phyloP scores from a whole-genome alignment of 306 rosid genomes.

The Astragalus glycyphyllos region DNA sequence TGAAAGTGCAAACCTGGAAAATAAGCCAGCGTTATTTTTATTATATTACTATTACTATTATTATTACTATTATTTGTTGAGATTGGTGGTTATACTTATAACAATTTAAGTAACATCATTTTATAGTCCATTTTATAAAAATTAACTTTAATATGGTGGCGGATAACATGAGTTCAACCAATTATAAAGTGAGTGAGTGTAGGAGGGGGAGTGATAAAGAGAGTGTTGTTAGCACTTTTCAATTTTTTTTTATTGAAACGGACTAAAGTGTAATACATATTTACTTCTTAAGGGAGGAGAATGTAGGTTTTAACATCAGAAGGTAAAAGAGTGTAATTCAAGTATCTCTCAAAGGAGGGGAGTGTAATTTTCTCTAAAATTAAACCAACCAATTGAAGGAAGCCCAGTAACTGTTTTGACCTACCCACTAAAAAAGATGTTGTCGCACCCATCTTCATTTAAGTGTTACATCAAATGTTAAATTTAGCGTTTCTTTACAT shows the following conservation, averaged over 20 bases:
- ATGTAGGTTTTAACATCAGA: too few relatives aligned
- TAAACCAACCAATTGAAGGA: background rate
- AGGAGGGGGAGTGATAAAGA: too few relatives aligned
- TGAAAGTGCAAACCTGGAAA: background rate
- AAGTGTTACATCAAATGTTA: background rate
- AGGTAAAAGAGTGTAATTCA: background rate
- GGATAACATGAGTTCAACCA: too few relatives aligned
- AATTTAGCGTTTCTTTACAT: background rate
- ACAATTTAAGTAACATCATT: background rate
- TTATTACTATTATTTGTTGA: too few relatives aligned
- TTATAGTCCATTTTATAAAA: too few relatives aligned
- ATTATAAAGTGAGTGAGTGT: too few relatives aligned
- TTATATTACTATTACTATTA: too few relatives aligned
- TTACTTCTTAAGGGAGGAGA: background rate
- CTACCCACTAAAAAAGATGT: background rate
- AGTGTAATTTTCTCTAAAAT: background rate
- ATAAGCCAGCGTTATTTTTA: background rate
- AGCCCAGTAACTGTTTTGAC: background rate
- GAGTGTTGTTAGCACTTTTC: too few relatives aligned
- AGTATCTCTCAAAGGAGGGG: background rate
- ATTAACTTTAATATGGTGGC: too few relatives aligned
- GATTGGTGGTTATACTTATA: too few relatives aligned
- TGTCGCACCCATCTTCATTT: constrained; percentile 2
- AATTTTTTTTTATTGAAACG: background rate
- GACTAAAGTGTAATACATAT: background rate